Evolutionary conservation across 1,284 basidiomycete species (phyloP), one percentile per base, ranked within the genome.

Genomic region (Trichosporon sp.): DNA sequence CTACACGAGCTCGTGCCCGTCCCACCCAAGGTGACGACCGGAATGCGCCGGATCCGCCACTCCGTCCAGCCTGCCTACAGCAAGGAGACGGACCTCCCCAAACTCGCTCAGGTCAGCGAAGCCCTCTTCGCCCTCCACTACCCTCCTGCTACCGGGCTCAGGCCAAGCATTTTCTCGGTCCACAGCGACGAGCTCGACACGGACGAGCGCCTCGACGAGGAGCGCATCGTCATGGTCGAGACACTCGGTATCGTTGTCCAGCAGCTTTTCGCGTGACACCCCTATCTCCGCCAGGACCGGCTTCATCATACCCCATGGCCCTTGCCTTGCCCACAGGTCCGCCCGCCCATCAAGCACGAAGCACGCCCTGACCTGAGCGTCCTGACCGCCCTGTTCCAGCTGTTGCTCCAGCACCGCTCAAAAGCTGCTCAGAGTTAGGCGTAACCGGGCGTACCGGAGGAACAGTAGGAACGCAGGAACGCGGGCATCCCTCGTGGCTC

Each of bases 191-290:
- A 54, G 25, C 49, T 54, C 49, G 27, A 31, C 49, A 29, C 27
- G 27, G 49, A 54, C 49, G 49, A 54, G 49, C 49, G 49, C 25
- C 49, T 54, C 27, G 49, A 54, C 49, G 49, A 54, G 25, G 49
- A 54, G 25, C 49, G 49, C 49, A 54, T 54, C 49, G 49, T 54
- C 49, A 54, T 54, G 49, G 49, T 54, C 49, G 49, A 54, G 49
- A 54, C 49, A 27, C 49, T 54, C 27, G 49, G 49, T 13, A 54
- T 54, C 49, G 49, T 54, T 16, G 49, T 54, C 25, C 49, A 54
- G 49, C 49, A 54, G 49, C 49, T 54, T 27, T 54, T 54, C 49
- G 27, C 49, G 25, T 54, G 49, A 54, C 16, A 54, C 8, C 44
- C 44, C 25, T 52, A 23, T 31, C 27, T 7, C 23, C 14, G 3